A percentile compares a stretch with the other conserved stretches of the same genome.
phyloP scores from a whole-genome alignment of 2,329 filamentous ascomycete species.

The Lomentospora prolificans region DNA sequence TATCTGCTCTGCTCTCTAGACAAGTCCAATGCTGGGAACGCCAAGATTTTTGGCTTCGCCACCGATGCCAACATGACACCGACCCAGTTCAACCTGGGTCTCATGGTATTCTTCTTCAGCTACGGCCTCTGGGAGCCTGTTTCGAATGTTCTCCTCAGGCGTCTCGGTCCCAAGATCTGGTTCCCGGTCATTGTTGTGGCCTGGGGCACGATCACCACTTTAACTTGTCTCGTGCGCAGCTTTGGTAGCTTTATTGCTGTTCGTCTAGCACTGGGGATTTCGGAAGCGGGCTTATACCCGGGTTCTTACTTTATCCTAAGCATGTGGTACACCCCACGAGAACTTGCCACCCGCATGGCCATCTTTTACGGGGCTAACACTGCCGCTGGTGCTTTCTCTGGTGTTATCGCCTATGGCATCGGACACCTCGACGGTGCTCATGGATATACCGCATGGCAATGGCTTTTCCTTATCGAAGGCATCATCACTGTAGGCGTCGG shows the following conservation, averaged over 20 bases:
- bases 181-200: constrained; percentile 67
- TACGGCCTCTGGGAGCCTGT: constrained; percentile 71
- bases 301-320: constrained; percentile 72
- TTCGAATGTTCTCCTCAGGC: constrained; percentile 74
- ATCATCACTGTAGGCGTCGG: no score
- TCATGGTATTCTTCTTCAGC: constrained; percentile 57
- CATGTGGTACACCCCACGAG: constrained; percentile 73
- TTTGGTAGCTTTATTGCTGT: constrained; percentile 57
- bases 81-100: constrained; percentile 40
- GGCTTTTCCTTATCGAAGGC: constrained; percentile 35
- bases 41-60: constrained; percentile 21
- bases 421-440: neutral
- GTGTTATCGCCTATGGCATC: neutral
- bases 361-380: constrained; percentile 80
- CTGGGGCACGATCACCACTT: constrained; percentile 61
- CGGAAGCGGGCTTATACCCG: constrained; percentile 67
- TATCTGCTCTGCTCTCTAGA: constrained; percentile 61
- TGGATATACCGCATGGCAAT: constrained; percentile 29
- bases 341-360: constrained; percentile 71
- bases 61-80: constrained; percentile 36
- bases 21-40: constrained; percentile 26
- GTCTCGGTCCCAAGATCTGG: constrained; percentile 65
- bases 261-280: constrained; percentile 61
- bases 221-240: constrained; percentile 56
- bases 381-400: constrained; percentile 59